Base-by-base conservation (phyloP, 495 filamentous ascomycete genomes). In the Talaromyces liani region DNA sequence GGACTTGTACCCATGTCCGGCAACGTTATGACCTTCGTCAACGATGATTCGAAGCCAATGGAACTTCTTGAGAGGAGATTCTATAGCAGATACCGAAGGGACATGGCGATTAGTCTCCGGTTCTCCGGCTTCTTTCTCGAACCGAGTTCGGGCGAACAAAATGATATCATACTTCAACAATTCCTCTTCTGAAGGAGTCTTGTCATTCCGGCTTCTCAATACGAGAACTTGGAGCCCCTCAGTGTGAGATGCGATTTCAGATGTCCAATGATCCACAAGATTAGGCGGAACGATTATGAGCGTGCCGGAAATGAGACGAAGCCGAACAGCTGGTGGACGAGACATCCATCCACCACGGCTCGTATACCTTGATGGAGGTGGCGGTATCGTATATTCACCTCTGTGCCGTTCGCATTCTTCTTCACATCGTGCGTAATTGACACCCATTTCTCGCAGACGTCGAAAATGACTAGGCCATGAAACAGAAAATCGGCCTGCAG, bases 21-120 rank as follows among this genome's bases (percentile, higher is more conserved):
- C 88, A 47, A 96, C 85, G 49, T 83, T 88, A 70, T 97, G 92
- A 1, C 93, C 93, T 80, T 98, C 93, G 62, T 98, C 93, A 34
- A 95, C 87, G 39, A 98, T 92, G 51, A 93, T 83, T 12, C 93
- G 84, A 64, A 96, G 84, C 80, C 91, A 96, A 66, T 90, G 91
- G 10, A 97, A 73, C 18, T 84, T 69, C 47, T 84, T 85, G 6
- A 97, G 73, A 0, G 88, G 84, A 3, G 87, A 88, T 3, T 80
- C 72, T 66, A 85, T 83, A n/a, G 62, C 67, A 63, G 54, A 75
- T 65, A 60, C 69, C 60, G 31, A 65, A 63, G 59, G 80, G 66
- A 70, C 65, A 12, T 77, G 70, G 24, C 70, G 70, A 41, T 74
- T 72, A 41, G 72, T 55, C 18, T 69, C 67, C 9, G 65, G 65